phyloP scores from a whole-genome alignment of 2,329 filamentous ascomycete genomes.

The Westerdykella ornata region DNA sequence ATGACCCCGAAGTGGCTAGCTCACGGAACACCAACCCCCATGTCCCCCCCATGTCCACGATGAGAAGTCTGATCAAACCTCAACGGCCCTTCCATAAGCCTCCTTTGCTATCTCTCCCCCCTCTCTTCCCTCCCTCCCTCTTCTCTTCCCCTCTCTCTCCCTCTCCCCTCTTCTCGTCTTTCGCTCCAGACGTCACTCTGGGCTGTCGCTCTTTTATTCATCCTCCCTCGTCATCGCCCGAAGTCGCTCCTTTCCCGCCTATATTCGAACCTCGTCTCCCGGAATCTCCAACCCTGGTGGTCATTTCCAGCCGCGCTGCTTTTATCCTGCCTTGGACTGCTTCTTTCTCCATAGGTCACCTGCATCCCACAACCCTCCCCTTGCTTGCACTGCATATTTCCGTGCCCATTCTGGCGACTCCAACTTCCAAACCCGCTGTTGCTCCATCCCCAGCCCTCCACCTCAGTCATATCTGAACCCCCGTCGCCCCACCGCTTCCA shows the following conservation, averaged over 20 bases:
- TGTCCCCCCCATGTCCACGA: conserved; percentile 1
- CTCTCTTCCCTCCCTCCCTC: conserved; percentile 16
- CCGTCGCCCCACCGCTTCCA: conserved; percentile 13
- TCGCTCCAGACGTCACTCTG: too few relatives aligned
- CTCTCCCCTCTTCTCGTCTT: conserved; percentile 4
- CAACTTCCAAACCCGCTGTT: conserved; percentile 15
- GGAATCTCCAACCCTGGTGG: conserved; percentile 28
- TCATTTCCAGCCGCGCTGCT: conserved; percentile 12
- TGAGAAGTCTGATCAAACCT: conserved; percentile 17
- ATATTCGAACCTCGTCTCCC: conserved; percentile 15
- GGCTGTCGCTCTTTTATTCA: conserved; percentile 12
- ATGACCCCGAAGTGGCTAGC: too few relatives aligned
- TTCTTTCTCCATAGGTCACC: conserved; percentile 24
- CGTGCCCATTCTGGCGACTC: conserved; percentile 17
- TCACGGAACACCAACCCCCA: too few relatives aligned
- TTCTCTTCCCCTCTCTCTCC: conserved; percentile 10
- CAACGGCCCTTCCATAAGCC: too few relatives aligned
- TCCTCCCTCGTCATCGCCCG: conserved; percentile 13
- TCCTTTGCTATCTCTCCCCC: too few relatives aligned
- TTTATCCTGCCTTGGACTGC: conserved; percentile 23
- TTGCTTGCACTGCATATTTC: conserved; percentile 30
- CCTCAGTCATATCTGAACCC: conserved; percentile 18
- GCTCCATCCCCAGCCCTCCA: conserved; percentile 10
- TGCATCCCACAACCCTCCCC: conserved; percentile 20
- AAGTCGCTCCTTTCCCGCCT: conserved; percentile 26